These are phyloP conservation scores for Parmelia sp. DNA, from an alignment of 495 filamentous ascomycete genomes.

Conservation along the genomic window DNA sequence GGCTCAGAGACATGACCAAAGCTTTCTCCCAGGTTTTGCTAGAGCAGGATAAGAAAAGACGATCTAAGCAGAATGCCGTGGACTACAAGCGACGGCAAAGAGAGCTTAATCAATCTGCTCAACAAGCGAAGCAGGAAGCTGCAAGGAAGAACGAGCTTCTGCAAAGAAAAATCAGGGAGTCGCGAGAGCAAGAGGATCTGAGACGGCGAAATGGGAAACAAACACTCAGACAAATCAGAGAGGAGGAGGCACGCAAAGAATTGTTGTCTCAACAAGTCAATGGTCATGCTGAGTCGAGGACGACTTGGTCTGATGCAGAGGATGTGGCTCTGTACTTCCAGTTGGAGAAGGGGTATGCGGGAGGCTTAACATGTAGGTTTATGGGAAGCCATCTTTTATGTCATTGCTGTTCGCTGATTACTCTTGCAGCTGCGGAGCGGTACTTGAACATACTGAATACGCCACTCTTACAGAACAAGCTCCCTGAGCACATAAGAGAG, in stretches of 20 bases:
- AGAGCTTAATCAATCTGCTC: background rate
- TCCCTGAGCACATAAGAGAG: conserved; percentile 24
- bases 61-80: conserved; percentile 6
- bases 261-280: background rate
- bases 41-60: conserved; percentile 6
- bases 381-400: background rate
- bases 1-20: conserved; percentile 9
- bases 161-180: background rate
- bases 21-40: conserved; percentile 14
- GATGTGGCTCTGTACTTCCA: conserved; percentile 12
- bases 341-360: conserved; percentile 8
- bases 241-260: background rate
- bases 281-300: background rate
- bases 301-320: conserved; percentile 15
- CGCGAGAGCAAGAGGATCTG: conserved; percentile 1
- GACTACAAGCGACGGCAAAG: background rate
- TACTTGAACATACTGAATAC: conserved; percentile 22
- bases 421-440: conserved; percentile 17
- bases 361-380: conserved; percentile 14
- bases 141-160: background rate
- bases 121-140: background rate
- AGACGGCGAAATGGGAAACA: background rate
- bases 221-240: background rate
- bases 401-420: conserved; percentile 1
- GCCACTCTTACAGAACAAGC: conserved; percentile 23